Evolutionary conservation across 2,329 filamentous ascomycete species (phyloP).

Genomic region (Talaromyces sp.): DNA sequence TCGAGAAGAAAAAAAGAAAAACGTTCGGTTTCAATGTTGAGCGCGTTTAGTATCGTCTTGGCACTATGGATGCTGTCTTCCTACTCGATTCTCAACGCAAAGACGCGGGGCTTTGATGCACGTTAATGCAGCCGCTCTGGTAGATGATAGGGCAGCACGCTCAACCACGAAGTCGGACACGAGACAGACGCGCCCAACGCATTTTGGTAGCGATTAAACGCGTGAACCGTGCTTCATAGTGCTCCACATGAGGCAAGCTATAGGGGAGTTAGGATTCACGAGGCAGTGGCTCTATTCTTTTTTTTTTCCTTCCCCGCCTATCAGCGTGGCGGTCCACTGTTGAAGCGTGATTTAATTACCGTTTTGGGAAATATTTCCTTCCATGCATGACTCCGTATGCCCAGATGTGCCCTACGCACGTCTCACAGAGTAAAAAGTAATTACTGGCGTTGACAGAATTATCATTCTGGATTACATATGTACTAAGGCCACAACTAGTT

Average conservation of each 20-base stretch:
- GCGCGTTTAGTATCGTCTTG: not conserved
- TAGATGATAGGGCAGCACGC: not conserved
- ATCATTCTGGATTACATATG: not conserved
- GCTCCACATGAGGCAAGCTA: not conserved
- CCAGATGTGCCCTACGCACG: too few species aligned
- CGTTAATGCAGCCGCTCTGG: not conserved
- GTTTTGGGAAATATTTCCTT: not conserved
- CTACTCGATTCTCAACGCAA: not conserved
- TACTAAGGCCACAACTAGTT: not conserved
- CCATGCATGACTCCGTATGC: not conserved
- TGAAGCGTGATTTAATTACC: not conserved
- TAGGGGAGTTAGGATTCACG: not conserved
- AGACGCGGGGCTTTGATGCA: not conserved
- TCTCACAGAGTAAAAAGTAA: not conserved
- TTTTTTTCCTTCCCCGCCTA: not conserved
- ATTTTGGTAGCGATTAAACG: constrained; percentile 16
- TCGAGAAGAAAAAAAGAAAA: not conserved
- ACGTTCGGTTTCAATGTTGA: not conserved
- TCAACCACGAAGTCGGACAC: not conserved
- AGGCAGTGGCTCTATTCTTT: not conserved
- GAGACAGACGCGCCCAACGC: not conserved
- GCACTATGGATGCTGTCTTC: not conserved
- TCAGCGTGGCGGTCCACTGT: not conserved
- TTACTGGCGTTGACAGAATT: not conserved
- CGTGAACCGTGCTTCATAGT: not conserved